These are phyloP conservation scores for Ogataea pignaliae DNA, from an alignment of 805 yeast species.

Conservation along the genomic window DNA sequence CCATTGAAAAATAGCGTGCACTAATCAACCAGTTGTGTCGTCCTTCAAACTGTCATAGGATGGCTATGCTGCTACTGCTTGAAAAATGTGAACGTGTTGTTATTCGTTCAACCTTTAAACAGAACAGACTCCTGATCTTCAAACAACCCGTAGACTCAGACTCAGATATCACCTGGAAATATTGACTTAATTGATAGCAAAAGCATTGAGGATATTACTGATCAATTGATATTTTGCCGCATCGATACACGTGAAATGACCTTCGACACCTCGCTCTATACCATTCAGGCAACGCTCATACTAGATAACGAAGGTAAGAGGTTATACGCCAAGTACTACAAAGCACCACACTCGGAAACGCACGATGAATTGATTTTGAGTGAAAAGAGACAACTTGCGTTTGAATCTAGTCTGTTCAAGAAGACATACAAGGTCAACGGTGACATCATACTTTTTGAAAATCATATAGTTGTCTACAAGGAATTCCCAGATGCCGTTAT, in stretches of 20 bases:
- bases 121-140: too few relatives aligned
- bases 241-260: conserved; percentile 13
- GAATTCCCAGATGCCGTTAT: conserved; percentile 74
- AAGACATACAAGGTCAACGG: conserved; percentile 80
- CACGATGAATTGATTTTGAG: conserved; percentile 28
- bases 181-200: too few relatives aligned
- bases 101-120: not conserved
- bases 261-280: conserved; percentile 55
- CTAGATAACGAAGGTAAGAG: conserved; percentile 80
- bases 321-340: conserved; percentile 80
- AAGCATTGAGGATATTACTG: too few relatives aligned
- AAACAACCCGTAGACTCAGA: not conserved
- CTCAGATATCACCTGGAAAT: too few relatives aligned
- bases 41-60: too few relatives aligned
- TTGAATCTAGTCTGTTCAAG: conserved; percentile 65
- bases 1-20: too few relatives aligned
- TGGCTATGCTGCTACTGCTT: not conserved
- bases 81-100: not conserved
- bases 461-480: conserved; percentile 79
- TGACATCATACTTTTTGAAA: conserved; percentile 77
- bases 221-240: too few relatives aligned
- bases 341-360: conserved; percentile 48
- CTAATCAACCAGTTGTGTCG: too few relatives aligned
- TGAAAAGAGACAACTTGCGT: conserved; percentile 62
- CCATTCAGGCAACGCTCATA: conserved; percentile 75